Evolutionary conservation across 306 rosid species (phyloP).

Genomic region (Gleditsia sinensis): DNA sequence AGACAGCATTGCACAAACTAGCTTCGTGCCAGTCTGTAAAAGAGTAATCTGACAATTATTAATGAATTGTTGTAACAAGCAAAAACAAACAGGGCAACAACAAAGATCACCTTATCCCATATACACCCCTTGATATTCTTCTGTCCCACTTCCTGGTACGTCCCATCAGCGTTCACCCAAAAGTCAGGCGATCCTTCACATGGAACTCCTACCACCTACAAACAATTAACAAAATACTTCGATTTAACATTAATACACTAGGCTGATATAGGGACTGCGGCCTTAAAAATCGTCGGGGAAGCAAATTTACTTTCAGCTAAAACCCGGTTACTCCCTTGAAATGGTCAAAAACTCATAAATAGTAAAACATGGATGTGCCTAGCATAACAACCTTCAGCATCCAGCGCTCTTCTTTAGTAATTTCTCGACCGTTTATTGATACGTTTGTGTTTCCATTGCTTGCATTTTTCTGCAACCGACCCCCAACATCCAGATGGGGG

Average conservation of each 20-base stretch:
- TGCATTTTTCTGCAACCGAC: slow-evolving; percentile 44
- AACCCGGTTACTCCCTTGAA: too few species aligned
- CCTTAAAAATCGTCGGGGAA: too few species aligned
- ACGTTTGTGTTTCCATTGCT: slow-evolving; percentile 75
- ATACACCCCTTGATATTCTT: slow-evolving; percentile 51
- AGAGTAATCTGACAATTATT: slow-evolving; percentile 10
- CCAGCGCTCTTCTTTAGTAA: slow-evolving; percentile 58
- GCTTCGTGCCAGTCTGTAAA: slow-evolving; percentile 52
- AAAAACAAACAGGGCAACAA: slow-evolving; percentile 30
- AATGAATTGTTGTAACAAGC: neutral
- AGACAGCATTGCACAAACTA: slow-evolving; percentile 51
- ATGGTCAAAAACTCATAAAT: slow-evolving; percentile 1
- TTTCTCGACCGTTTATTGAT: slow-evolving; percentile 56
- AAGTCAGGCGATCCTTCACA: slow-evolving; percentile 69
- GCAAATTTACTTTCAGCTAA: too few species aligned
- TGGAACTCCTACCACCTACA: slow-evolving; percentile 70
- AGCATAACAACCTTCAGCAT: slow-evolving; percentile 56
- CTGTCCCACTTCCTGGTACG: slow-evolving; percentile 88
- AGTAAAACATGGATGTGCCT: neutral
- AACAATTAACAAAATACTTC: slow-evolving; percentile 22
- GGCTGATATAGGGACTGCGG: too few species aligned
- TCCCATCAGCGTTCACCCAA: slow-evolving; percentile 76
- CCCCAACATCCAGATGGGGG: slow-evolving; percentile 56
- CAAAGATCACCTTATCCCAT: slow-evolving; percentile 68
- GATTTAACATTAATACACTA: too few species aligned